These are phyloP conservation scores for Heracleum sosnowskyi DNA, from an alignment of 129 eudicot species.

Conservation along the genomic window DNA sequence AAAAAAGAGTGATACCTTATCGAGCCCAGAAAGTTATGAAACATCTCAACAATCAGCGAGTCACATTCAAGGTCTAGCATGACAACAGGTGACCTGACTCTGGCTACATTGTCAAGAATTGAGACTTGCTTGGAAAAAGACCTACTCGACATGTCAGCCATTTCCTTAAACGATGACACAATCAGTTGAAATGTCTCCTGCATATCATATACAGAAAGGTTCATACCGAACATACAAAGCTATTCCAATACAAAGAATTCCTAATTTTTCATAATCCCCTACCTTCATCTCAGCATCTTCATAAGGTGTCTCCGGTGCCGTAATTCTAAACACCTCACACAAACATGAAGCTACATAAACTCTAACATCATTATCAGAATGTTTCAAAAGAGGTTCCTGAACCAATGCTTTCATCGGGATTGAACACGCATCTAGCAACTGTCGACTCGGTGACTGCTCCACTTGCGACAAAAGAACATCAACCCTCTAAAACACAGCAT, in stretches of 20 bases:
- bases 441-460: slow-evolving; percentile 73
- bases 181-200: slow-evolving; percentile 83
- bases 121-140: slow-evolving; percentile 53
- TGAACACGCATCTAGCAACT: slow-evolving; percentile 56
- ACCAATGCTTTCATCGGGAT: slow-evolving; percentile 61
- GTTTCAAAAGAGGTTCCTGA: slow-evolving; percentile 46
- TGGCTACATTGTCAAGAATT: slow-evolving; percentile 83
- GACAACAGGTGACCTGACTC: slow-evolving; percentile 84
- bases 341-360: slow-evolving; percentile 89
- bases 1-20: slow-evolving; percentile 43
- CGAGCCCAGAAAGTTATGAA: slow-evolving; percentile 53
- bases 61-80: slow-evolving; percentile 97
- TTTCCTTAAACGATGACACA: slow-evolving; percentile 71
- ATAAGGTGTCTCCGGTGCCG: slow-evolving; percentile 96
- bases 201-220: background rate
- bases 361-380: slow-evolving; percentile 63
- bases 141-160: slow-evolving; percentile 61
- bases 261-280: background rate
- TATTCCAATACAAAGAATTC: background rate
- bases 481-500: background rate
- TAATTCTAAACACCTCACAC: slow-evolving; percentile 86
- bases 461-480: slow-evolving; percentile 22
- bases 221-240: background rate
- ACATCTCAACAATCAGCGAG: slow-evolving; percentile 70
- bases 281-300: slow-evolving; percentile 91